Evolutionary conservation across 2,329 filamentous ascomycete genomes (phyloP), one percentile per base, ranked within the genome.

Genomic region (Aspergillus sp.): DNA sequence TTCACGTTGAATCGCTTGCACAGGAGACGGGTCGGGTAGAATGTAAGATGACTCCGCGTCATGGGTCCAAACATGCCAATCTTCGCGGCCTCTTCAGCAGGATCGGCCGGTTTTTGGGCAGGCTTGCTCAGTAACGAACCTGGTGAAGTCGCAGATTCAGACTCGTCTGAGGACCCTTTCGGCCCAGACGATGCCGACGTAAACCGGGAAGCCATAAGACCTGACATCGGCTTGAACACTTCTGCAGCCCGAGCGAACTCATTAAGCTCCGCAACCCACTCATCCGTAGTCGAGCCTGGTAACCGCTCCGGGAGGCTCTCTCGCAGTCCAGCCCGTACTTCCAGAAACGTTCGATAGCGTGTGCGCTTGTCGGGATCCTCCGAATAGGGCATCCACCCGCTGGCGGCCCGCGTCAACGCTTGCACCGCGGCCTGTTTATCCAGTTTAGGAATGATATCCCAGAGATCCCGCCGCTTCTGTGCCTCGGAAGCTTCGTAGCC

Each of bases 1-100:
- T 81, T 84, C n/a, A 97, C 87, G 61, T 91, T 91, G 73, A 99
- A 96, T 8, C 94, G 82, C 69, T 97, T 99, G 74, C 93, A 97
- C n/a, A 97, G 73, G 38, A 99, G 73, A 50, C 91, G 80, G 1
- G 87, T 86, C 1, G 94, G 94, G 61, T 86, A 86, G 70, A 96
- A 97, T 4, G 85, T 82, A 7, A 82, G 70, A 0, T 80, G 77
- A 19, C 80, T 84, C 55, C 94, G 80, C 3, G 94, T 99, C 83
- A 97, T 82, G 13, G 85, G 81, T 1, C 94, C 94, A 72, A 92
- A 96, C 91, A 97, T 96, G 52, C 90, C 91, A 66, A 96, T 76
- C 64, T 82, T 89, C 7, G 94, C 94, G 1, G 94, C 94, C 61
- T 90, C 86, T 66, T 92, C 88, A 10, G 90, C 90, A 0, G 92